Evolutionary conservation across 1,139 yeast species (phyloP), one percentile per base, ranked within the genome.

Genomic region (Ogataea hybrid): DNA sequence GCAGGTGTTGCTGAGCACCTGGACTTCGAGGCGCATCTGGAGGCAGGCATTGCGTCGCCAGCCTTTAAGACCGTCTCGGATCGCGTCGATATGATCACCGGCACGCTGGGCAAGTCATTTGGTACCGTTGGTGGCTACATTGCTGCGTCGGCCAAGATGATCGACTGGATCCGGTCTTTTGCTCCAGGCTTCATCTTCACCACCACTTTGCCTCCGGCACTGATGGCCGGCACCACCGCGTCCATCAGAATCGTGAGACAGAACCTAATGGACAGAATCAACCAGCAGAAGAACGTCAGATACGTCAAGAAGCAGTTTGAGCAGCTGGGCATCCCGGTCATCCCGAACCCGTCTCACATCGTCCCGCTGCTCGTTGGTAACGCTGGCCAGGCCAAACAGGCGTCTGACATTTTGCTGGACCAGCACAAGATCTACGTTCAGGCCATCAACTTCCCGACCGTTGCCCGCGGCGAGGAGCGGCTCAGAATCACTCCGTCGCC

Each of bases 1-100:
- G 98, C 96, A 32, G 99, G 99, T 69, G 97, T 92, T 43, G 97
- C 97, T 38, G 98, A 94, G 67, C 98, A 92, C 64, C 73, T 85
- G 59, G 86, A 92, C 66, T 90, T 88, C 58, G 86, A 86, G 36
- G 80, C 81, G 47, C 95, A 89, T 63, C 75, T 84, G 62, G 70
- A 76, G 51, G 62, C 78, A 12, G 95, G 94, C 56, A 71, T 81
- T 50, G 73, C 74, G 7, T 68, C 79, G n/a, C 75, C 80, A 41
- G 59, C 59, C 28, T 55, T 62, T 37, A 62, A 69, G 42, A 79
- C 95, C 12, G 84, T 86, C 32, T 78, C 84, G 87, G 90, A 83
- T 66, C 81, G 97, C 62, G 79, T 92, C 44, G 98, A 94, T 63
- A 88, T 92, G 81, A 79, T 92, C 61, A 90, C 97, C 42, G 98